Evolutionary conservation across 331 rosid species (phyloP), one percentile per base, ranked within the genome.

Genomic region (Erythrophleum ivorense): DNA sequence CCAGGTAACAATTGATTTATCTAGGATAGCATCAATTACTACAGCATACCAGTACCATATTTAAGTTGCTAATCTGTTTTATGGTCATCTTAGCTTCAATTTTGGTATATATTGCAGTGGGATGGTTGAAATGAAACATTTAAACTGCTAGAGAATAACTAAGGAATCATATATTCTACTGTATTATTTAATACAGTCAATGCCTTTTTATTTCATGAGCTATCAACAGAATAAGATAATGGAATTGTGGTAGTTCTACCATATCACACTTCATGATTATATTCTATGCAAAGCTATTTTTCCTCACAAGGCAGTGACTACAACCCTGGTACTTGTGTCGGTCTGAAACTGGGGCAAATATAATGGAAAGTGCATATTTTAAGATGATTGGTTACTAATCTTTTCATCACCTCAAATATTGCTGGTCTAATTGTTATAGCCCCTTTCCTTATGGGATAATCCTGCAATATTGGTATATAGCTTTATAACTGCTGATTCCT

Each of bases 1-100:
- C 97, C 99, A 83, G 98, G 99, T 93, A 90, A 87, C 38, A 64
- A 60, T 75, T 24, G 49, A 78, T 40, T 58, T 66, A 29, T 75
- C 77, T 67, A 59, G 34, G 41, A 69, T 64, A 68, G 75, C 77
- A 65, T 73, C 34, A 19, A 46, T 66, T 21, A 43, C 46, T 53
- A 76, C 52, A 59, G 14, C 52, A 24, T 59, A 36, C 13, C 72
- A 49, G 67, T 59, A 54, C 15, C 76, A 58, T 63, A 78, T 79
- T 46, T 43, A 72, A 79, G 77, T 60, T 80, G 65, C 71, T 73
- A 40, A 12, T 41, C 62, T 38, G 71, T 54, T 13, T 21, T 45
- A 46, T 66, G 75, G 67, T 66, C 75, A 63, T 60, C 31, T 1
- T 36, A 15, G 75, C 77, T 75, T 65, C 73, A n/a, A 65, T 57